Base-by-base conservation (phyloP, 1,139 yeast species). In the Candida smagusa region DNA sequence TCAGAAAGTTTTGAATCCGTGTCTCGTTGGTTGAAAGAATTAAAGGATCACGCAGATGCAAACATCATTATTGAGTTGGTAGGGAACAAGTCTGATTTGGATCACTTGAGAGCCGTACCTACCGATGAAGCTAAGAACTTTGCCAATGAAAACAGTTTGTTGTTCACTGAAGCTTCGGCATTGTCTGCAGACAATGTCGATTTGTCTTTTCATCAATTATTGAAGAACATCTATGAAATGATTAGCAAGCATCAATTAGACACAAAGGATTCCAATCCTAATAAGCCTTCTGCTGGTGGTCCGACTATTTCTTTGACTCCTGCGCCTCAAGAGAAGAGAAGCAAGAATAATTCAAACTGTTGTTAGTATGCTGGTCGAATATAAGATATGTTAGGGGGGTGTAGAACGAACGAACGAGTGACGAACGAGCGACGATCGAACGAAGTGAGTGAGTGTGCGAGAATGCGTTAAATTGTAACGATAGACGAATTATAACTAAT, bases 161-260 rank as follows among this genome's bases (percentile, higher is more conserved):
- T 92, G 54, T 92, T 92, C 62, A 90, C 96, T 36, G 98, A 92
- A 68, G 95, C 98, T n/a, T 84, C 95, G 43, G 98, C 98, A 12
- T 75, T 94, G 49, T 89, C 89, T 54, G 84, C 96, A 30, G 95
- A 92, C 55, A 94, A 94, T 61, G 98, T 92, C 42, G 98, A 92
- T 60, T 75, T 81, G 50, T 92, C 97, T 4, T 92, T 92, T 77
- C 89, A 89, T 61, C 95, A 89, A 60, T 78, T 94, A 50, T 78
- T 89, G 53, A 86, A 89, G 50, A 89, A 90, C 54, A 92, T 92
- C 54, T 90, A 90, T 66, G 96, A 90, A 55, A 86, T 85, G 88
- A 86, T 86, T 44, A 81, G 87, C 48, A 84, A 84, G 61, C 90
- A 85, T 58, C 89, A 84, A 61, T 80, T 90, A 51, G 96, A 92